Evolutionary conservation across 257 asterid genomes (phyloP).

Genomic region (Rauvolfia tetraphylla): DNA sequence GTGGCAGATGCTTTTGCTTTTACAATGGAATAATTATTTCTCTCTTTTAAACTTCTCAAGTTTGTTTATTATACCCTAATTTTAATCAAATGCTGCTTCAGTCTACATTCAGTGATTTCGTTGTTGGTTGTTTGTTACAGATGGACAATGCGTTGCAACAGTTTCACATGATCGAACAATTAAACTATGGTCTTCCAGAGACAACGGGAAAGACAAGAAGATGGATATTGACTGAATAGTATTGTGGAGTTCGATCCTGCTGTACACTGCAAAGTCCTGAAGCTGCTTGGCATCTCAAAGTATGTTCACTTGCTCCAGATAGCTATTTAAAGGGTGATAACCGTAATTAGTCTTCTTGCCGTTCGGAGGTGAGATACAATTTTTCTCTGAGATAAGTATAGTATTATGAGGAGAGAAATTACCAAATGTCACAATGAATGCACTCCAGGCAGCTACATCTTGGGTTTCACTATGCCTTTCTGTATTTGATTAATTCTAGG

Average conservation of each 20-base stretch:
- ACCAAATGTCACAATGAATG: no score
- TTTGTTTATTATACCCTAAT: not conserved
- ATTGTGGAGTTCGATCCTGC: not conserved
- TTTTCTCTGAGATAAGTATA: not conserved
- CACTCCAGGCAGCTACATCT: no score
- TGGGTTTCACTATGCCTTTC: no score
- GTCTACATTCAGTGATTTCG: not conserved
- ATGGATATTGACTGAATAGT: constrained; percentile 63
- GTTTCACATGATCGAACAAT: constrained; percentile 94
- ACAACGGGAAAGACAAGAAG: constrained; percentile 50
- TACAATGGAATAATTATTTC: not conserved
- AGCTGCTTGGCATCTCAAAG: not conserved
- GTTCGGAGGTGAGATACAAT: not conserved
- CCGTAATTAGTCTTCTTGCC: not conserved
- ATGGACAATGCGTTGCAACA: constrained; percentile 71
- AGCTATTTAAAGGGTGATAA: not conserved
- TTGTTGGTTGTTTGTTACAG: constrained; percentile 33
- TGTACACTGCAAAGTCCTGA: not conserved
- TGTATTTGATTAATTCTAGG: no score
- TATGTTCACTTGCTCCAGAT: not conserved
- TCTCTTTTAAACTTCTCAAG: not conserved
- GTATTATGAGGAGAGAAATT: no score
- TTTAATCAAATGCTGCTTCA: not conserved
- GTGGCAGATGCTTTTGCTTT: not conserved
- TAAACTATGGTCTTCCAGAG: constrained; percentile 74